A percentile compares a stretch with the other conserved stretches of the same genome.
These are phyloP conservation scores for Jimgerdemannia flammicorona DNA, from an alignment of 192 early-diverging fungal species.

Conservation along the genomic window DNA sequence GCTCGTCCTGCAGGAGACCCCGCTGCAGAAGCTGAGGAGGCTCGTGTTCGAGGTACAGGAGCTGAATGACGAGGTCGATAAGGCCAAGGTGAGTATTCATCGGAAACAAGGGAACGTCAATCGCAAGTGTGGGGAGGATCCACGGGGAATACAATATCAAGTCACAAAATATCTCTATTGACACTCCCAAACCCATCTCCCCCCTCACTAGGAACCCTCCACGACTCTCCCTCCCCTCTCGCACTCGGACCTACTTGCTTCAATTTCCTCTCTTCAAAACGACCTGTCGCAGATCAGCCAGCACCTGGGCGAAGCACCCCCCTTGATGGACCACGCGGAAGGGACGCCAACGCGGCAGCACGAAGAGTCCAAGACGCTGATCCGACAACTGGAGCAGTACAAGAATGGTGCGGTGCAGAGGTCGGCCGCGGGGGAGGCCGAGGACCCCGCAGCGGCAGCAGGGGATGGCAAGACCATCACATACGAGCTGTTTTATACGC, in stretches of 20 bases:
- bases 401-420: conserved; percentile 26
- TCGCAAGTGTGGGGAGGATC: too few species aligned
- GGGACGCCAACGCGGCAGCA: conserved; percentile 37
- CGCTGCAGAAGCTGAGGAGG: conserved; percentile 69
- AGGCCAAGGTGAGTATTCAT: conserved; percentile 35
- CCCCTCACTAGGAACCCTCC: not conserved
- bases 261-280: conserved; percentile 46
- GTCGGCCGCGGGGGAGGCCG: too few species aligned
- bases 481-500: conserved; percentile 72
- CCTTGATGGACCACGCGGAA: conserved; percentile 23
- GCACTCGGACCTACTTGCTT: conserved; percentile 42
- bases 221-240: conserved; percentile 15
- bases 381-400: conserved; percentile 50
- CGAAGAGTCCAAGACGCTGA: conserved; percentile 43
- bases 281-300: conserved; percentile 33
- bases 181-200: not conserved
- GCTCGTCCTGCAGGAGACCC: conserved; percentile 58
- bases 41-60: conserved; percentile 84
- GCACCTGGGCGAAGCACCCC: not conserved
- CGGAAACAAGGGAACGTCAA: not conserved
- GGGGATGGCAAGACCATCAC: conserved; percentile 46
- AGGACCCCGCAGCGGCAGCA: not conserved
- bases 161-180: not conserved
- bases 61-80: conserved; percentile 64
- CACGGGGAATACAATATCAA: too few species aligned